phyloP scores from a whole-genome alignment of 148 eudicot species.

The Persicaria maculosa region DNA sequence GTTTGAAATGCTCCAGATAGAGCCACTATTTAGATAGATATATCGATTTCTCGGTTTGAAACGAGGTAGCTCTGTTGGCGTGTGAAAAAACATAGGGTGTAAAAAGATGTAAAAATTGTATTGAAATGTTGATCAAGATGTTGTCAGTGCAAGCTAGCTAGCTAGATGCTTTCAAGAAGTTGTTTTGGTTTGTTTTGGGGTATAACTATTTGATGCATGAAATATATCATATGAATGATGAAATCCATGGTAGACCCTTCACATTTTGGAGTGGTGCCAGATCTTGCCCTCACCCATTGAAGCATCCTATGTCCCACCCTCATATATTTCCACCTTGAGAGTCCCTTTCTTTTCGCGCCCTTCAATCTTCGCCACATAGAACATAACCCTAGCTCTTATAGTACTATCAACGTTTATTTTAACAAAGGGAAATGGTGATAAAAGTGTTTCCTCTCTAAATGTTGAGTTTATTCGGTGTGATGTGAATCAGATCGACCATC shows the following conservation, averaged over 20 bases:
- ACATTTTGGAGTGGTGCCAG: constrained; percentile 12
- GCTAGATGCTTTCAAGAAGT: neutral
- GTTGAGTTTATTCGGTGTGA: too few species aligned
- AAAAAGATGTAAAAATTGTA: too few species aligned
- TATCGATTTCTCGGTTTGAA: too few species aligned
- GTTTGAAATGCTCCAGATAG: too few species aligned
- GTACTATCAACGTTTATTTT: too few species aligned
- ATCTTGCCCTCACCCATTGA: constrained; percentile 4
- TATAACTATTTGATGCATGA: neutral
- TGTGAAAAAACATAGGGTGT: too few species aligned
- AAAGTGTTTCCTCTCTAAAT: too few species aligned
- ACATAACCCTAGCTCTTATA: neutral
- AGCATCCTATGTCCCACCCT: constrained; percentile 5
- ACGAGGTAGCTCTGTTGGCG: too few species aligned
- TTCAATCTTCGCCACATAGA: constrained; percentile 4
- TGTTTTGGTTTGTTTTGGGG: neutral
- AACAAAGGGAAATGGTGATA: too few species aligned
- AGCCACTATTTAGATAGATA: too few species aligned
- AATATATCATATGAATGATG: neutral
- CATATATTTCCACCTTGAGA: neutral
- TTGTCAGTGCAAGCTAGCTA: neutral
- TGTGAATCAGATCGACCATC: too few species aligned
- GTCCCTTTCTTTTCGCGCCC: neutral
- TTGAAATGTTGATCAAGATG: neutral
- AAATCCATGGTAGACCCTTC: constrained; percentile 12